Evolutionary conservation across 352 stramenopile species (phyloP), one percentile per base, ranked within the genome.

Genomic region (Globisporangium takayamanum): DNA sequence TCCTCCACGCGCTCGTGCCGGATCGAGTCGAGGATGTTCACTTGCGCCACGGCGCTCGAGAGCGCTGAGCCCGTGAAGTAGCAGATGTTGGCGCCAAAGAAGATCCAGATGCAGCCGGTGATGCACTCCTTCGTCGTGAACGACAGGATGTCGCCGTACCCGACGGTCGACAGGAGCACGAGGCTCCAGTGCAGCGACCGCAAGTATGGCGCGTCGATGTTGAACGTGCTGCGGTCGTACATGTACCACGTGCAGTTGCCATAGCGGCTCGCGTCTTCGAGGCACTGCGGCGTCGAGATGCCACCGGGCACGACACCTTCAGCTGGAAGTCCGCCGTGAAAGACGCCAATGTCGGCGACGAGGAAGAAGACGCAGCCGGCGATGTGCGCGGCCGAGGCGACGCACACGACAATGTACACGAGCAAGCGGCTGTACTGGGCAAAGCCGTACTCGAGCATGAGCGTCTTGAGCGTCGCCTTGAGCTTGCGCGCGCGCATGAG

Each of bases 171-270:
- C 7, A 87, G 57, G n/a, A 90, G 45, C 14, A 90, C 80, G 26
- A 90, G 66, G 44, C 80, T 90, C 80, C 80, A 90, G 41, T 88
- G 65, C 36, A 88, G 66, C 3, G 80, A 84, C 0, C 80, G 70
- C 37, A 88, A 44, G 50, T 84, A 88, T 22, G 74, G 78, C 4
- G 78, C 70, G 44, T 90, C 70, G 22, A 88, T 74, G 44, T 79
- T 67, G 49, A 80, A 90, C 2, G 55, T 74, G 53, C 74, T 88
- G 22, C 68, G 74, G 30, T 90, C 80, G 54, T 82, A 84, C 55
- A 88, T 79, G 42, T 85, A 88, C 80, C 80, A 90, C 2, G 78
- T 87, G 36, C 80, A 90, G 53, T 90, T 90, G 10, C 70, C 72
- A 20, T 69, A 76, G 3, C 70, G 12, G 36, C 62, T 87, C 3